Base-by-base conservation (phyloP, 139 green algal genomes). In the Micromonas commoda region DNA sequence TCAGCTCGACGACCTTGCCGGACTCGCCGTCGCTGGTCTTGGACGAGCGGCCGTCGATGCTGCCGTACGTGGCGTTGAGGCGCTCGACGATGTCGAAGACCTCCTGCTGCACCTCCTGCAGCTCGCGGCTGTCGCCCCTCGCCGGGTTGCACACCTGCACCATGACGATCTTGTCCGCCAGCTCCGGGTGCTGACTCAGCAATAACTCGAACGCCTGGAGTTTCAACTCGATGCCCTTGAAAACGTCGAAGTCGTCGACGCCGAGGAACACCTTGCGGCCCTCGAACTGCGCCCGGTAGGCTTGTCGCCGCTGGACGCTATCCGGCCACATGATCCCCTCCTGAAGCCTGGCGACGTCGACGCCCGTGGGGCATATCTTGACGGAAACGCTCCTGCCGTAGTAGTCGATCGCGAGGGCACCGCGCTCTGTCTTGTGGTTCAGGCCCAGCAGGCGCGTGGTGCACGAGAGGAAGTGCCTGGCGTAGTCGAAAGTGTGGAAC, bases 401-500 rank as follows among this genome's bases (percentile, higher is more conserved):
- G 87, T 98, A 98, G 51, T 97, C 92, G 0, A 99, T 82, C 29
- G 88, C 90, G 81, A 99, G 97, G 81, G 86, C 86, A 4, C 94
- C 90, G 6, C 83, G 73, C 84, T 82, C 91, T 0, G 93, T 95
- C 77, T 94, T 89, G 85, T 97, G 93, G 84, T 97, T 93, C 35
- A 99, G 83, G 0, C 95, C 95, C 70, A 99, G 89, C 91, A 98
- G 97, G 73, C 95, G 91, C 9, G 85, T 90, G 83, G 89, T 96
- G 85, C 92, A 97, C 9, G 90, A 97, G 79, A 99, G 86, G 79
- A 99, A 99, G 88, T 99, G 94, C 5, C 94, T 87, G 70, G 94
- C 94, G 85, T 99, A 99, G 86, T 99, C 94, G 86, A 97, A 99
- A 0, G 92, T 97, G 86, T 99, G 94, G 85, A 99, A 99, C 39